A percentile compares a stretch with the other conserved stretches of the same genome.
Conservation (phyloP, 2,329 filamentous ascomycete species). For the Diaporthe capsici region DNA sequence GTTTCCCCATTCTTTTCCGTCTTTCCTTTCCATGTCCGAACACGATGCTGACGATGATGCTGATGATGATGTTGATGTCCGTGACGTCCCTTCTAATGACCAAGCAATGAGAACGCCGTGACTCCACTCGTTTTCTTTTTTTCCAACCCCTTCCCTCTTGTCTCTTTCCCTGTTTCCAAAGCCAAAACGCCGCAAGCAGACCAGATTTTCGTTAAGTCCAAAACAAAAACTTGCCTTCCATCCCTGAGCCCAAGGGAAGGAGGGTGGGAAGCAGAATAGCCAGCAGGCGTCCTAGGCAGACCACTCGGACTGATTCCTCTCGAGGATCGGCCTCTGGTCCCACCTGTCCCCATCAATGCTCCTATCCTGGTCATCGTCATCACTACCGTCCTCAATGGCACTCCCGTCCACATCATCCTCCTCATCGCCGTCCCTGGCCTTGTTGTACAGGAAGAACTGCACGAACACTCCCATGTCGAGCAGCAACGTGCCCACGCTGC, state of each 20-base stretch:
- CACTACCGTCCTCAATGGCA: constrained; percentile 48
- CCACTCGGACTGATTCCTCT: constrained; percentile 49
- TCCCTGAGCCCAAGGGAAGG: background rate
- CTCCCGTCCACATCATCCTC: constrained; percentile 43
- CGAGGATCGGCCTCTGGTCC: constrained; percentile 58
- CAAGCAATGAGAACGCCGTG: constrained; percentile 3
- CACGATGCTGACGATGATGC: background rate
- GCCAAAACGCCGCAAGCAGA: constrained; percentile 16
- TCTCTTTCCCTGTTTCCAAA: background rate
- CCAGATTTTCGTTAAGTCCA: background rate
- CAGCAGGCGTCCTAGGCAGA: constrained; percentile 32
- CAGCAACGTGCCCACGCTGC: constrained; percentile 88
- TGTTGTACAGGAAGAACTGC: constrained; percentile 90
- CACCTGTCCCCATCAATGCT: constrained; percentile 52
- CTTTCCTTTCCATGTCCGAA: background rate
- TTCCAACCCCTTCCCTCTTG: background rate
- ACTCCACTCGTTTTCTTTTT: background rate
- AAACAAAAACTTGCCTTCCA: too few relatives aligned
- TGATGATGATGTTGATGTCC: background rate
- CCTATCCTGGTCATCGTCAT: constrained; percentile 47
- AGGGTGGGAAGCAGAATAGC: background rate
- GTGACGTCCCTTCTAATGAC: background rate
- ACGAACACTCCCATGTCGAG: constrained; percentile 89
- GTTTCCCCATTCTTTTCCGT: background rate
- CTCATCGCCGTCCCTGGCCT: constrained; percentile 54